Conservation (phyloP, 2,329 filamentous ascomycete genomes). For the Thermoascus crustaceus region DNA sequence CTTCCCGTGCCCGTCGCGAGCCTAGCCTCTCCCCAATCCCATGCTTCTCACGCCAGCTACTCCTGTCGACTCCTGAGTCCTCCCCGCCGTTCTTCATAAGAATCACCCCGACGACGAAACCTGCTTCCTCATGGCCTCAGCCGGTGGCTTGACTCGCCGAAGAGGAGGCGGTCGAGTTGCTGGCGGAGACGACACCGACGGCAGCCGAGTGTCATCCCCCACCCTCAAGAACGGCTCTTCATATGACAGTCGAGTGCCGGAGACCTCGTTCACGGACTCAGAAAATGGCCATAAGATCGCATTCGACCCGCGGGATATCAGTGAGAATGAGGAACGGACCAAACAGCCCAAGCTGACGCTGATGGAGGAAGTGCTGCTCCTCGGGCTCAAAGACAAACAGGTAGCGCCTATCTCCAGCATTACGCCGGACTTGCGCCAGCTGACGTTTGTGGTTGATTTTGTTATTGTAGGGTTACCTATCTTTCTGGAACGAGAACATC, state of each 20-base stretch:
- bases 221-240: conserved; percentile 54
- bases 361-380: conserved; percentile 94
- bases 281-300: conserved; percentile 99
- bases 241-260: conserved; percentile 46
- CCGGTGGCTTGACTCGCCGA: conserved; percentile 64
- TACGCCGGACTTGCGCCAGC: background rate
- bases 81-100: conserved; percentile 8
- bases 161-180: conserved; percentile 55
- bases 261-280: conserved; percentile 74
- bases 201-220: conserved; percentile 59
- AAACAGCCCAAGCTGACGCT: conserved; percentile 97
- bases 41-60: background rate
- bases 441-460: background rate
- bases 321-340: conserved; percentile 88
- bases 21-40: background rate
- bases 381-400: conserved; percentile 98
- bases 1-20: conserved; percentile 1
- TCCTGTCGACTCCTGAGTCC: conserved; percentile 7
- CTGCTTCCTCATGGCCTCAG: conserved; percentile 49
- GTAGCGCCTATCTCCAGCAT: conserved; percentile 44
- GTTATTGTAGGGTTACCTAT: conserved; percentile 72
- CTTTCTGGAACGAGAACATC: conserved; percentile 99
- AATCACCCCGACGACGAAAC: conserved; percentile 10
- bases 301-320: conserved; percentile 94
- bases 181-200: conserved; percentile 53